phyloP scores from a whole-genome alignment of 2,329 filamentous ascomycete genomes.

The Diaporthe destruens region DNA sequence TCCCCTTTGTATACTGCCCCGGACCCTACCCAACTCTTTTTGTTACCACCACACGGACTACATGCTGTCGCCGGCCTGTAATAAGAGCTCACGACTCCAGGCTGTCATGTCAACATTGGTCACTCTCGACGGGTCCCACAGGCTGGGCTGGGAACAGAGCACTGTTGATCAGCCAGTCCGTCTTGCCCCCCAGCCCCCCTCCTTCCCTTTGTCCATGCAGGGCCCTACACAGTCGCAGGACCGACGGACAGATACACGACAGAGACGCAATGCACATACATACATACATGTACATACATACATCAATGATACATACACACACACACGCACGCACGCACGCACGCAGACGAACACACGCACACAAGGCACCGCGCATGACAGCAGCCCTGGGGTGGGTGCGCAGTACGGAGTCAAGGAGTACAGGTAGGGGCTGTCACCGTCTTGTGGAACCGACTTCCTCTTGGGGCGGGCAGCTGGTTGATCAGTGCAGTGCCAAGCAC shows the following conservation, averaged over 20 bases:
- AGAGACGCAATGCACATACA: background rate
- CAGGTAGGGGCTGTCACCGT: slow-evolving; percentile 22
- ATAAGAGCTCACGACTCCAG: slow-evolving; percentile 1
- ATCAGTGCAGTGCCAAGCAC: slow-evolving; percentile 35
- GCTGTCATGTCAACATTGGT: background rate
- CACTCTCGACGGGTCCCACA: background rate
- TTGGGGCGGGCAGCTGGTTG: slow-evolving; percentile 35
- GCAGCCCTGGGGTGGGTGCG: slow-evolving; percentile 21
- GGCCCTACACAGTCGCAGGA: background rate
- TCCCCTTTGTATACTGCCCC: slow-evolving; percentile 34
- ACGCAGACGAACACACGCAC: background rate
- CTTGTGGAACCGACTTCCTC: slow-evolving; percentile 25
- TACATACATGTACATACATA: no score
- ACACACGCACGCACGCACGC: background rate
- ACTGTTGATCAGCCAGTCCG: no score
- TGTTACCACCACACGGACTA: slow-evolving; percentile 36
- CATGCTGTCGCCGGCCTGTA: slow-evolving; percentile 5
- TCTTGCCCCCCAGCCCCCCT: background rate
- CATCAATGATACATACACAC: background rate
- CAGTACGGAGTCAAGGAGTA: slow-evolving; percentile 18
- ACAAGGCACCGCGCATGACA: slow-evolving; percentile 34
- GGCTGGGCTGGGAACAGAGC: background rate
- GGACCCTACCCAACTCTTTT: slow-evolving; percentile 40
- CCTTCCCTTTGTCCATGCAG: background rate
- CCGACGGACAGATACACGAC: background rate